Evolutionary conservation across 441 rosid genomes (phyloP).

Genomic region (Pelargonium myrrhifolium): DNA sequence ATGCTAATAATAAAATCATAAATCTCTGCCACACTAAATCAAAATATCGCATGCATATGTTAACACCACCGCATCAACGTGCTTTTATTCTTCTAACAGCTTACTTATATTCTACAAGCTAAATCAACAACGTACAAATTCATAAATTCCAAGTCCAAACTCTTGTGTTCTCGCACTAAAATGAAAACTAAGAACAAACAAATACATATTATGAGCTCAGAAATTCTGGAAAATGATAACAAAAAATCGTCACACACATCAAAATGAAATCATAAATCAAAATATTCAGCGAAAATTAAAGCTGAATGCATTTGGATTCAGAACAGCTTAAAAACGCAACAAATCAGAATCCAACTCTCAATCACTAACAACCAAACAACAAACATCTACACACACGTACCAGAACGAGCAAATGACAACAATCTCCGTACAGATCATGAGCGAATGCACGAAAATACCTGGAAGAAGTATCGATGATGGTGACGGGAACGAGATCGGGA

Average conservation of each 20-base stretch:
- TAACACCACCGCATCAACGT: conserved; percentile 48
- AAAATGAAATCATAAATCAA: too few species aligned
- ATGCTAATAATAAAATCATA: not conserved
- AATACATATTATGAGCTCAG: not conserved
- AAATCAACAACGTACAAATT: not conserved
- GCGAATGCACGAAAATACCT: conserved; percentile 26
- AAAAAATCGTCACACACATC: too few species aligned
- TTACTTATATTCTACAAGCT: conserved; percentile 44
- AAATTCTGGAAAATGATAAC: not conserved
- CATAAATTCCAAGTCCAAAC: too few species aligned
- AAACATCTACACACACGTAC: not conserved
- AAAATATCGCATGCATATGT: conserved; percentile 35
- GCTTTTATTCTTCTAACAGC: conserved; percentile 27
- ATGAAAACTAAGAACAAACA: not conserved
- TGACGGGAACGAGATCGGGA: conserved; percentile 59
- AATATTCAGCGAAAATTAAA: not conserved
- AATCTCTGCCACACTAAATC: not conserved
- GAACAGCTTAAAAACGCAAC: not conserved
- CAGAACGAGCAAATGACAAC: not conserved
- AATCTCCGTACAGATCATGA: not conserved
- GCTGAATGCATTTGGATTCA: not conserved
- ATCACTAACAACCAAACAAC: not conserved
- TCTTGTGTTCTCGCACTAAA: too few species aligned
- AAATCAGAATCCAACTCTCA: not conserved
- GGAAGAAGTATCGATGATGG: conserved; percentile 63